Evolutionary conservation across 306 rosid genomes (phyloP), one percentile per base, ranked within the genome.

Genomic region (Ceratonia siliqua): DNA sequence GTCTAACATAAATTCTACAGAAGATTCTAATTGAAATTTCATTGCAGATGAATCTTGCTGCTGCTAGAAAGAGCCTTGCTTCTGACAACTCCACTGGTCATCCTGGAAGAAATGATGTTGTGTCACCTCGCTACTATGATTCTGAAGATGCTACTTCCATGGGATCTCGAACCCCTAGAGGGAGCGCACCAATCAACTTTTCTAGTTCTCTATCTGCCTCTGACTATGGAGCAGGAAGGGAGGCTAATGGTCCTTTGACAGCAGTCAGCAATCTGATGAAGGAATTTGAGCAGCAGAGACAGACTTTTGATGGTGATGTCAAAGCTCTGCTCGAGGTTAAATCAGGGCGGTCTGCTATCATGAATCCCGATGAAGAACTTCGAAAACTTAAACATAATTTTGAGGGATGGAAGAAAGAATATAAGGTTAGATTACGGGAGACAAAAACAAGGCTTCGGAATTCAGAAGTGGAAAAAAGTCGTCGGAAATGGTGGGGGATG

Each of bases 381-480:
- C 79, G 89, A 33, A 87, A 81, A 74, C 90, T 95, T 33, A 92
- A 78, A 75, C 82, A 68, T 6, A 83, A 72, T 41, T 95, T 95
- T 57, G 97, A 90, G 82, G 82, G 82, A 32, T 95, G 99, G 99
- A 95, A 90, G 88, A 95, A 89, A 75, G 98, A 95, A 77, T 95
- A 90, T 87, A 95, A 89, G 86, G 68, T 77, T 30, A 86, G 88
- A 68, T 81, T 95, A 59, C 81, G 91, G 2, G 96, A 89, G 18
- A 62, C 93, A 21, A 92, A 89, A 74, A 48, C 84, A 61, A 90
- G 83, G 88, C 80, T 87, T 77, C 83, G 82, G 38, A 80, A 75
- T 72, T 68, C 84, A 17, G 97, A 94, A 13, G 79, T 59, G 0
- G 96, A 92, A 2, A 90, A 74, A 81, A 46, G 80, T 66, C 88